A percentile compares a stretch with the other conserved stretches of the same genome.
These are phyloP conservation scores for Penicillium mononematosum DNA, from an alignment of 495 filamentous ascomycete species.

Conservation along the genomic window DNA sequence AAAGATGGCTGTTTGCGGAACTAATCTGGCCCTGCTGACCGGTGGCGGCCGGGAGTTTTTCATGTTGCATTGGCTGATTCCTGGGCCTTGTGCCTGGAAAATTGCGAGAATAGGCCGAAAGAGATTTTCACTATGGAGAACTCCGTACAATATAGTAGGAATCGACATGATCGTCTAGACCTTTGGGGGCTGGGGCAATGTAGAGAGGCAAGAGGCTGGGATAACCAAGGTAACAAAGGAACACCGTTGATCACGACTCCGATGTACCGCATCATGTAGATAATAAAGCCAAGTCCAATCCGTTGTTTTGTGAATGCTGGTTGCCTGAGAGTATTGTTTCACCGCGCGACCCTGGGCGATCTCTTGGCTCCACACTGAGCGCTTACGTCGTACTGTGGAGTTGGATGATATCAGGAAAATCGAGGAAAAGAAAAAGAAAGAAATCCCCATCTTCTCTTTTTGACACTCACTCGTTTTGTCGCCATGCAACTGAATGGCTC, in stretches of 20 bases:
- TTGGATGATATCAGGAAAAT: constrained; percentile 13
- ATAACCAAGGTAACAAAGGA: background rate
- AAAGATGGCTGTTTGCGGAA: constrained; percentile 2
- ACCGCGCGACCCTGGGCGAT: constrained; percentile 2
- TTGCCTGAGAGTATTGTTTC: constrained; percentile 9
- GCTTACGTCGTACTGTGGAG: constrained; percentile 17
- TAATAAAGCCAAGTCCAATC: background rate
- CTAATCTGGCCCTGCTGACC: background rate
- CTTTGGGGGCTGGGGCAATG: background rate
- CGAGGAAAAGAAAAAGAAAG: background rate
- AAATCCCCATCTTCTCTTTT: background rate
- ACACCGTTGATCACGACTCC: background rate
- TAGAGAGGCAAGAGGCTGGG: background rate
- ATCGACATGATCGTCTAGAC: background rate
- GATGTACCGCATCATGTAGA: background rate
- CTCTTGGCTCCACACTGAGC: constrained; percentile 9
- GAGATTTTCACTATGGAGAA: background rate
- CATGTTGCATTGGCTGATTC: background rate
- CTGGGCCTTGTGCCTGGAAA: background rate
- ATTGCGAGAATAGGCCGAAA: background rate
- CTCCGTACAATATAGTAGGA: too few species aligned
- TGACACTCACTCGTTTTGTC: constrained; percentile 9
- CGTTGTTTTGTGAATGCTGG: background rate
- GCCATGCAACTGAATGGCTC: constrained; percentile 11
- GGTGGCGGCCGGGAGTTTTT: background rate